These are phyloP conservation scores for Clarireedia homoeocarpa DNA, from an alignment of 2,329 filamentous ascomycete species.

Conservation along the genomic window DNA sequence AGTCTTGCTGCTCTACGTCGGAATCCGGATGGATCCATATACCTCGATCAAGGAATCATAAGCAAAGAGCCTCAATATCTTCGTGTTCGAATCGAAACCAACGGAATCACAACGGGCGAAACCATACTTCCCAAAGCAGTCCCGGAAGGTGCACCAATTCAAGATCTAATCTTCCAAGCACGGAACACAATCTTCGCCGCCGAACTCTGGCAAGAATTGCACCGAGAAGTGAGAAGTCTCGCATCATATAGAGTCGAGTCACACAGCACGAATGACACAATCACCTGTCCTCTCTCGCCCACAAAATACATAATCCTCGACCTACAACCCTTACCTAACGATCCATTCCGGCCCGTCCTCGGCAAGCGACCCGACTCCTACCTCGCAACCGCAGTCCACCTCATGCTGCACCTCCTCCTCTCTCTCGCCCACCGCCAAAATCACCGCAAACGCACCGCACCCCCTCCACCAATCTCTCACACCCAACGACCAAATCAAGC, in stretches of 20 bases:
- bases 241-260: slow-evolving; percentile 63
- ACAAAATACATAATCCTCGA: slow-evolving; percentile 57
- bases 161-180: slow-evolving; percentile 64
- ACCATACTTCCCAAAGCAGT: slow-evolving; percentile 44
- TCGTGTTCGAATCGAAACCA: slow-evolving; percentile 56
- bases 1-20: slow-evolving; percentile 77
- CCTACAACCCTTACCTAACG: slow-evolving; percentile 46
- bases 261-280: slow-evolving; percentile 40
- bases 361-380: slow-evolving; percentile 34
- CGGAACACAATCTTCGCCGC: slow-evolving; percentile 74
- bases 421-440: slow-evolving; percentile 72
- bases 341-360: slow-evolving; percentile 34
- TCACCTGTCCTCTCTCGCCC: slow-evolving; percentile 47
- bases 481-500: slow-evolving; percentile 41
- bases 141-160: slow-evolving; percentile 50
- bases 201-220: slow-evolving; percentile 86
- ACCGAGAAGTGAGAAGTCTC: slow-evolving; percentile 69
- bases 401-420: slow-evolving; percentile 68
- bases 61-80: slow-evolving; percentile 50
- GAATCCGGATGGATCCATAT: slow-evolving; percentile 64
- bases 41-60: slow-evolving; percentile 54
- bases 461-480: slow-evolving; percentile 45
- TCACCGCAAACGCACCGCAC: slow-evolving; percentile 58
- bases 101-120: slow-evolving; percentile 50
- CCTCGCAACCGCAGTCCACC: slow-evolving; percentile 57